Evolutionary conservation across 352 stramenopile genomes (phyloP).

Genomic region (Phytopythium mirpurense): DNA sequence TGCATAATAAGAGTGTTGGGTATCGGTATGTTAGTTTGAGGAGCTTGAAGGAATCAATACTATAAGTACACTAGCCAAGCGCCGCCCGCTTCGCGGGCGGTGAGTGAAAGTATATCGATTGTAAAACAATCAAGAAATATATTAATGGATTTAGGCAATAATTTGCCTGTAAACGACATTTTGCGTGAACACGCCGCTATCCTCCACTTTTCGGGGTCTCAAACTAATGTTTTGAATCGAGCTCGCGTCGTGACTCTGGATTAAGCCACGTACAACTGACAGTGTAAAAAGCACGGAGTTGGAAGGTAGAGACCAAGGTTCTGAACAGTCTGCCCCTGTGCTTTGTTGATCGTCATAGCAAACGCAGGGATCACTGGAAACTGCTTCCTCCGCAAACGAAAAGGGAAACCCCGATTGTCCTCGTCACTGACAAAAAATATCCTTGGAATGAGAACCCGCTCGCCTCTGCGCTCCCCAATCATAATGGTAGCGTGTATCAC

Average conservation of each 20-base stretch:
- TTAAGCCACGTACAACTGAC: conserved; percentile 25
- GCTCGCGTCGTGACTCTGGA: conserved; percentile 16
- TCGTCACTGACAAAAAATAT: conserved; percentile 18
- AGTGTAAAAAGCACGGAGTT: conserved; percentile 17
- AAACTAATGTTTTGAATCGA: conserved; percentile 9
- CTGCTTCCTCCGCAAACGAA: conserved; percentile 14
- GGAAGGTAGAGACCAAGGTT: conserved; percentile 21
- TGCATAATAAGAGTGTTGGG: too few relatives aligned
- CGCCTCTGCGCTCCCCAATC: conserved; percentile 8
- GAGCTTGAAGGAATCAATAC: too few relatives aligned
- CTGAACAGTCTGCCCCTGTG: conserved; percentile 24
- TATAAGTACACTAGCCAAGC: too few relatives aligned
- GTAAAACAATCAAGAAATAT: background rate
- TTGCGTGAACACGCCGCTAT: conserved; percentile 5
- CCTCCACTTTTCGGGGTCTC: conserved; percentile 13
- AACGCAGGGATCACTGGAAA: conserved; percentile 23
- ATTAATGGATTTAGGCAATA: background rate
- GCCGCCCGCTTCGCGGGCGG: too few relatives aligned
- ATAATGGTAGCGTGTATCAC: conserved; percentile 27
- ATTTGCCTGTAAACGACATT: conserved; percentile 15
- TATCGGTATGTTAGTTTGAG: too few relatives aligned
- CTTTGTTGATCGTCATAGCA: conserved; percentile 35
- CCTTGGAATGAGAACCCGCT: conserved; percentile 14
- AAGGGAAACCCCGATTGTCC: conserved; percentile 11
- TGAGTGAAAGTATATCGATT: background rate